phyloP scores from a whole-genome alignment of 257 asterid species.

The Lavandula angustifolia region DNA sequence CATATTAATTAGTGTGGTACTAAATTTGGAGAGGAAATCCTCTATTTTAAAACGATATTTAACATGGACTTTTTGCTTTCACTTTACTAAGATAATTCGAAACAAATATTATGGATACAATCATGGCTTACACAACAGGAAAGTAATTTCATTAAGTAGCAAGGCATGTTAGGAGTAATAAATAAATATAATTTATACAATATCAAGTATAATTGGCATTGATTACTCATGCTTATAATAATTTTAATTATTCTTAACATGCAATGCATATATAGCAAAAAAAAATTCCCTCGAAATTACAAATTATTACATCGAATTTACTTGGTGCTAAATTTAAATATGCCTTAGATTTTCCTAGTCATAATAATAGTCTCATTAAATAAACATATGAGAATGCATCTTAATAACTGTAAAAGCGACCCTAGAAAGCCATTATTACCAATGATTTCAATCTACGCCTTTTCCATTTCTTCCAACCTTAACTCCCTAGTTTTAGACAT shows the following conservation, averaged over 20 bases:
- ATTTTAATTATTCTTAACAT: too few relatives aligned
- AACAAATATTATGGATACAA: not conserved
- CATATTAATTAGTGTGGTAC: too few relatives aligned
- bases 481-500: slow-evolving; percentile 12
- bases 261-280: too few relatives aligned
- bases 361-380: not conserved
- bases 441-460: slow-evolving; percentile 40
- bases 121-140: slow-evolving; percentile 21
- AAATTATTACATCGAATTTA: too few relatives aligned
- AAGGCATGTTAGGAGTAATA: slow-evolving; percentile 13
- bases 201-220: slow-evolving; percentile 11
- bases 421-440: slow-evolving; percentile 34
- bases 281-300: too few relatives aligned
- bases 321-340: too few relatives aligned
- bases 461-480: slow-evolving; percentile 32
- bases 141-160: not conserved
- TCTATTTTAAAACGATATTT: too few relatives aligned
- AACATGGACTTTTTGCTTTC: not conserved
- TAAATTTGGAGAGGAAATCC: too few relatives aligned
- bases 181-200: not conserved
- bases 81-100: not conserved
- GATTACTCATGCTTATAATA: too few relatives aligned
- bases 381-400: slow-evolving; percentile 23
- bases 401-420: slow-evolving; percentile 37
- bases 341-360: not conserved